Evolutionary conservation across 129 eudicot genomes (phyloP).

Genomic region (Artemisia argyi): DNA sequence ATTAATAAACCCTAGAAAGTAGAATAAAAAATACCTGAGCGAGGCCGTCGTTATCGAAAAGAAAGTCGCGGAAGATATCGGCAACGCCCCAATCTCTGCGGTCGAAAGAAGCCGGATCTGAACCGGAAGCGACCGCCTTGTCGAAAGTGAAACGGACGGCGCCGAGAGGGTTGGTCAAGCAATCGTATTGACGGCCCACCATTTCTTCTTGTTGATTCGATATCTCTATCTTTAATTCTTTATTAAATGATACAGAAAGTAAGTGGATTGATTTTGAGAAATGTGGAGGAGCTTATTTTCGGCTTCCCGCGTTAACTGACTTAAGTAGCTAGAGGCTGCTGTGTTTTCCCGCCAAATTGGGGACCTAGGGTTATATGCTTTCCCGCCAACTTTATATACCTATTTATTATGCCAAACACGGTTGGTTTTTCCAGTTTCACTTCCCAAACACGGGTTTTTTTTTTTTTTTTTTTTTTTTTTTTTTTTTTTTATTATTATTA

Average conservation of each 20-base stretch:
- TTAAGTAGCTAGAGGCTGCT: constrained; percentile 23
- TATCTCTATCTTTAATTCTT: background rate
- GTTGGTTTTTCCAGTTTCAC: too few relatives aligned
- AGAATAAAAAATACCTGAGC: constrained; percentile 45
- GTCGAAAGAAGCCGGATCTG: constrained; percentile 43
- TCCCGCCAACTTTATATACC: constrained; percentile 37
- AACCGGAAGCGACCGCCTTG: constrained; percentile 52
- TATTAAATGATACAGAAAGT: background rate
- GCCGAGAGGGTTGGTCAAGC: constrained; percentile 75
- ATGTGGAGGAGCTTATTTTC: background rate
- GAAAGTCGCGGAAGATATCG: constrained; percentile 58
- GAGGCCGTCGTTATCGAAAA: constrained; percentile 42
- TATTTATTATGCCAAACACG: too few relatives aligned
- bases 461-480: too few relatives aligned
- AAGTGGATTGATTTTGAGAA: background rate
- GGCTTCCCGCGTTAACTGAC: constrained; percentile 37
- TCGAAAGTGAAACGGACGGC: constrained; percentile 85
- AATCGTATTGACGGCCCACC: constrained; percentile 65
- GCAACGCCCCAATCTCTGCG: constrained; percentile 78
- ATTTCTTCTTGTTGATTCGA: constrained; percentile 26
- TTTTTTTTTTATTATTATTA: too few relatives aligned
- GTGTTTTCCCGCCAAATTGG: constrained; percentile 47
- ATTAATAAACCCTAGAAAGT: constrained; percentile 23
- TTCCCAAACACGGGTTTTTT: too few relatives aligned
- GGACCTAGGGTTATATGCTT: constrained; percentile 7